Evolutionary conservation across 2,329 filamentous ascomycete species (phyloP), one percentile per base, ranked within the genome.

Genomic region (Byssochlamys sp.): DNA sequence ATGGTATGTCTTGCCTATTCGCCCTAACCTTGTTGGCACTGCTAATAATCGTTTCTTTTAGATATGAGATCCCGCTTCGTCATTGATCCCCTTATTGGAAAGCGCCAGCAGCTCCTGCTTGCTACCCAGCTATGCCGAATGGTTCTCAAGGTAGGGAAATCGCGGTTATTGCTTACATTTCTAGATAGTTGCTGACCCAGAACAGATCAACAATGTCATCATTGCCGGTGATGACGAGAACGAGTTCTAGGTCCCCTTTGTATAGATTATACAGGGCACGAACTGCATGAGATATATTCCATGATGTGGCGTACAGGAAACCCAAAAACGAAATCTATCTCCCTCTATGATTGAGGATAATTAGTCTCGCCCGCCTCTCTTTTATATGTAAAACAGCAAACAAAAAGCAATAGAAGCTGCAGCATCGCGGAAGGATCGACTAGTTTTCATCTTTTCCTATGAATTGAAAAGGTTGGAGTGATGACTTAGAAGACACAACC

Each of bases 21-120:
- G n/a, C 3, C 12, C n/a, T 3, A 33, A 5, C 5, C 6, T 14
- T 12, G 31, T n/a, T 24, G 29, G 28, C n/a, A 25, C 52, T 60
- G 55, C 55, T 51, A 53, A 60, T 58, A 61, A 49, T 45, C 56
- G 29, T 50, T 35, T n/a, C 19, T 39, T 54, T 26, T 69, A 85
- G 86, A 97, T 77, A 99, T 99, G 94, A 91, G 88, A 79, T 86
- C 96, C 66, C 89, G 94, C 64, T 99, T 99, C 75, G 94, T 96
- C 64, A 97, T 99, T 71, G 94, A 99, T 72, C 95, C 94, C 55
- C 80, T 99, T 70, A 99, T 99, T 72, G 94, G 94, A 67, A 99
- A 99, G 84, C 89, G 90, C 77, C 91, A 96, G 79, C 94, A 99
- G 78, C 83, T 99, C 60, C 85, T 96, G 78, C 83, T 99, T 63